These are phyloP conservation scores for Lycium ferocissimum DNA, from an alignment of 257 asterid species.

Conservation along the genomic window DNA sequence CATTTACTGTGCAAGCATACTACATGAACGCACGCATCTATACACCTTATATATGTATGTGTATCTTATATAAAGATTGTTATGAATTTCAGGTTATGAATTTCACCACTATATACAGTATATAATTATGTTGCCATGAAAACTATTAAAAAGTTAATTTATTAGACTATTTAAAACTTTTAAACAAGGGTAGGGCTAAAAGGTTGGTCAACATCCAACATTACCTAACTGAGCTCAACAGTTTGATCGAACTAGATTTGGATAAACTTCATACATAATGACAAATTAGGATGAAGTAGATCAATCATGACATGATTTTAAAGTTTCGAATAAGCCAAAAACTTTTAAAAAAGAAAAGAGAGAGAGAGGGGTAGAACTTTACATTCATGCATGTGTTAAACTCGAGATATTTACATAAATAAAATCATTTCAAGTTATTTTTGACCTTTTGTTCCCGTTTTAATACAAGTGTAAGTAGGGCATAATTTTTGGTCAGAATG, in stretches of 20 bases:
- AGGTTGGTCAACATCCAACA: not conserved
- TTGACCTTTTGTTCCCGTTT: not conserved
- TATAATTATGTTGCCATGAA: not conserved
- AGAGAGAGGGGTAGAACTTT: not conserved
- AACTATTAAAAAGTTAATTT: not conserved
- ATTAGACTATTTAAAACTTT: not conserved
- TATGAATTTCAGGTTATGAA: not conserved
- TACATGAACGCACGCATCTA: not conserved
- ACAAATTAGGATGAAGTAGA: not conserved
- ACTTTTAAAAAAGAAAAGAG: not conserved
- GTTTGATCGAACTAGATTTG: not conserved
- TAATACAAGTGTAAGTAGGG: no score
- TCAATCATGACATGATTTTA: not conserved
- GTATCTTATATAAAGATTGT: not conserved
- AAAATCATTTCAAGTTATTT: not conserved
- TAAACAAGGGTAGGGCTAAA: not conserved
- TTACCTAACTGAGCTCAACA: not conserved
- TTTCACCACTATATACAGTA: not conserved
- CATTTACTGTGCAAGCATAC: no score
- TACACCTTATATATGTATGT: not conserved
- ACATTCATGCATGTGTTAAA: not conserved
- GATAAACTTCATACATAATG: not conserved
- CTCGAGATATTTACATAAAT: no score
- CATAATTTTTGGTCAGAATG: no score
- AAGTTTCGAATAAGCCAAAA: not conserved